Conservation (phyloP, 2,329 filamentous ascomycete species). For the Xylariaceae sp. region DNA sequence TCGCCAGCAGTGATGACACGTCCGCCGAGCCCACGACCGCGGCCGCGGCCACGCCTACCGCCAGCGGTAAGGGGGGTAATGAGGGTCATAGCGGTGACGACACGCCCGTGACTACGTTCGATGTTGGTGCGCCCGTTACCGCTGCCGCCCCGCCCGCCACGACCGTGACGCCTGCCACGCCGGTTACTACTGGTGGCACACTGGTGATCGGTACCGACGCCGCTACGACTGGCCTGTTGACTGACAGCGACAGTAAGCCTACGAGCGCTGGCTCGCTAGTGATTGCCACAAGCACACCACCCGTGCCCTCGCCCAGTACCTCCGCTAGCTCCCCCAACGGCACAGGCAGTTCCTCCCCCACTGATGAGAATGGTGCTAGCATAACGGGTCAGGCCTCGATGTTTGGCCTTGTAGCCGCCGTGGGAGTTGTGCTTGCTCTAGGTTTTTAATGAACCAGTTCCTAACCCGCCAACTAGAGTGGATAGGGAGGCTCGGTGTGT, state of each 20-base stretch:
- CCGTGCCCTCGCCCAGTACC: conserved; percentile 7
- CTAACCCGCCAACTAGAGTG: background rate
- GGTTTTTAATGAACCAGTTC: conserved; percentile 28
- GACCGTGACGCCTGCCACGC: conserved; percentile 7
- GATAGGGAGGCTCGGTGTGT: background rate
- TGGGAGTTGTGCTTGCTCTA: conserved; percentile 33
- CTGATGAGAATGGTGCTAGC: conserved; percentile 22
- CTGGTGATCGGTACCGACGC: conserved; percentile 8
- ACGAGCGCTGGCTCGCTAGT: conserved; percentile 5
- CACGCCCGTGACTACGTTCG: conserved; percentile 11
- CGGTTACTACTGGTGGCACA: conserved; percentile 1
- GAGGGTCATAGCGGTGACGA: background rate
- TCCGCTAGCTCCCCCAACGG: background rate
- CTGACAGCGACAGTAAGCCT: conserved; percentile 5
- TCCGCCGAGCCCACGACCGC: conserved; percentile 13
- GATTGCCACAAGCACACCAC: conserved; percentile 2
- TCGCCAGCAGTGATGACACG: background rate
- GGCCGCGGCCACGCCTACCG: conserved; percentile 6
- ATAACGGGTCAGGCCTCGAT: conserved; percentile 30
- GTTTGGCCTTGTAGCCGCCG: conserved; percentile 35
- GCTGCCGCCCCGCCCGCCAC: conserved; percentile 7
- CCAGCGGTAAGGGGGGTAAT: conserved; percentile 3
- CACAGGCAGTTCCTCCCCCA: background rate
- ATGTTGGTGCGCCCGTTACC: conserved; percentile 15
- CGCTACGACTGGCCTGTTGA: conserved; percentile 11